Base-by-base conservation (phyloP, 2,329 filamentous ascomycete genomes). In the Nannizziopsis barbatae region DNA sequence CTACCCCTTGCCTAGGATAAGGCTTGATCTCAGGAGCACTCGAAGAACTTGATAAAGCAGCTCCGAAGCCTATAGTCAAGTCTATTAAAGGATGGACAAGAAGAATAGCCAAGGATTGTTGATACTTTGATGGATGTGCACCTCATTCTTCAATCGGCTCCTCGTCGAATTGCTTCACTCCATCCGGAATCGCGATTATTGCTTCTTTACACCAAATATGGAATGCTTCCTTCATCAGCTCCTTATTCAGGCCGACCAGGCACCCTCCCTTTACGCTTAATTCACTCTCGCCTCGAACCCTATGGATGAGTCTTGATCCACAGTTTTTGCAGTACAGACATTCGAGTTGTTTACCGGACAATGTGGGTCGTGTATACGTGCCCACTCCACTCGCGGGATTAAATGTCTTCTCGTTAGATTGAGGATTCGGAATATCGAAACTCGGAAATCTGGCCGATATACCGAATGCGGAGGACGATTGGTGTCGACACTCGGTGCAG, bases 161-260 rank as follows among this genome's bases (percentile, higher is more conserved):
- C 50, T 76, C 77, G 11, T 74, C 71, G 60, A 75, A 74, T 5
- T 67, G 63, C 64, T 81, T 77, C 22, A 72, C 74, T 8, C 78
- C 76, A 56, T 82, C 79, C 2, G 81, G 81, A 53, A 85, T 83
- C 31, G 80, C 76, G 14, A 84, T 72, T 71, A 85, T 80, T 55
- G 81, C 81, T 37, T 72, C 74, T 57, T 77, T 78, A 15, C 78
- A 81, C 76, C 78, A 84, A 56, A 85, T 79, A 66, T 86, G 81
- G 54, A 77, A 75, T 22, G 79, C 79, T 2, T 62, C 66, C 10
- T 62, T 67, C 76, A 80, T 79, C 62, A 68, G 70, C 7, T 66
- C 68, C 73, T 75, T 80, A 57, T 80, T 74, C 15, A 85, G 65
- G 1, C 75, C 79, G 5, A 79, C 73, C 40, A 86, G 70, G 57